These are phyloP conservation scores for Silene latifolia DNA, from an alignment of 148 eudicot genomes.

Conservation along the genomic window DNA sequence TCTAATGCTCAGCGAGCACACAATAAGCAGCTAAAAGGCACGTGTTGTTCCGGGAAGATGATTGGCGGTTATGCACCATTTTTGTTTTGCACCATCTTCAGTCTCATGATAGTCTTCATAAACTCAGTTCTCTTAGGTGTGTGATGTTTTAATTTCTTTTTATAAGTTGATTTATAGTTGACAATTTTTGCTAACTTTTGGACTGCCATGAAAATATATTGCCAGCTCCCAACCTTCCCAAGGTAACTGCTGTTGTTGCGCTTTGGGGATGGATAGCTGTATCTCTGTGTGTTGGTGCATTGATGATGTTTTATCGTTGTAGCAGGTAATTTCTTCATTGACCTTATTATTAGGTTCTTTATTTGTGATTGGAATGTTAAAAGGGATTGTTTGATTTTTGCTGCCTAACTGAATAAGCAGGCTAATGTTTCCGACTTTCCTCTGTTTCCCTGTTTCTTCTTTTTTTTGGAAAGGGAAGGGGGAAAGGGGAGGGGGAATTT, in stretches of 20 bases:
- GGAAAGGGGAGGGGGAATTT: neutral
- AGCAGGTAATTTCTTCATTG: slow-evolving; percentile 54
- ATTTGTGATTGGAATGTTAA: neutral
- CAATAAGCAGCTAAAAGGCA: slow-evolving; percentile 44
- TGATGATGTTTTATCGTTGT: slow-evolving; percentile 68
- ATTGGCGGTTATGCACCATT: slow-evolving; percentile 66
- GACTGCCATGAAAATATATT: slow-evolving; percentile 18
- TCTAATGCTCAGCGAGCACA: slow-evolving; percentile 61
- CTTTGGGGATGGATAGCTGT: slow-evolving; percentile 91
- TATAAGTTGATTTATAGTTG: neutral
- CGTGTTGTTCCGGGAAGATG: slow-evolving; percentile 38
- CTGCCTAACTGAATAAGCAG: neutral
- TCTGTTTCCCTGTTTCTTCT: neutral
- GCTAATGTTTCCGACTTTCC: neutral
- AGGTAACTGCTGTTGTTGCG: slow-evolving; percentile 74
- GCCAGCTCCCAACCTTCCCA: slow-evolving; percentile 62
- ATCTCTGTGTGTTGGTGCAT: slow-evolving; percentile 50
- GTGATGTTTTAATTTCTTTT: slow-evolving; percentile 23
- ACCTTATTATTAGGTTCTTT: neutral
- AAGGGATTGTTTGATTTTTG: neutral
- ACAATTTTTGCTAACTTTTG: slow-evolving; percentile 19
- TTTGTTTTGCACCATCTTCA: slow-evolving; percentile 48
- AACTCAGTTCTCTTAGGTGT: slow-evolving; percentile 77
- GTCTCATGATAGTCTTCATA: slow-evolving; percentile 59
- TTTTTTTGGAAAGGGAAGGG: neutral